Evolutionary conservation across 1,284 basidiomycete species (phyloP).

Genomic region (Sporisorium reilianum): DNA sequence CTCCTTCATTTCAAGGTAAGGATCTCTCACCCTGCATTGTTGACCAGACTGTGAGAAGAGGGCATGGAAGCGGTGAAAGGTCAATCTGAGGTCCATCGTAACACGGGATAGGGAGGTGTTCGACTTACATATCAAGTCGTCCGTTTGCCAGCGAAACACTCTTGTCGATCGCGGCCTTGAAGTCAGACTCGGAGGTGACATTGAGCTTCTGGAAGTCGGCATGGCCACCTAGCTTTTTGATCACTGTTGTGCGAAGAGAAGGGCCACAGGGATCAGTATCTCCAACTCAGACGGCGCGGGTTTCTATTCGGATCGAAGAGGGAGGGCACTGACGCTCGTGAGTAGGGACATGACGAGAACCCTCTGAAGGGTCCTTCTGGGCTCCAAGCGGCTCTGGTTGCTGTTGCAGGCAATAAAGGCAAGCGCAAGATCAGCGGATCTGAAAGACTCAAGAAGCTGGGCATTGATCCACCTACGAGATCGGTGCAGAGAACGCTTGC

Average conservation of each 20-base stretch:
- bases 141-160: slow-evolving; percentile 27
- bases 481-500: slow-evolving; percentile 48
- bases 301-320: neutral
- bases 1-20: no score
- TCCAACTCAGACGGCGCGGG: no score
- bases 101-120: no score
- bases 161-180: slow-evolving; percentile 32
- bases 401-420: neutral
- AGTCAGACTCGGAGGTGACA: slow-evolving; percentile 47
- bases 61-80: neutral
- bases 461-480: slow-evolving; percentile 1
- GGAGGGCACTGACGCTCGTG: slow-evolving; percentile 17
- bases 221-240: slow-evolving; percentile 37
- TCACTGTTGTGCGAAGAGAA: slow-evolving; percentile 18
- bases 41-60: slow-evolving; percentile 26
- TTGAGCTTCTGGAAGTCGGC: slow-evolving; percentile 49
- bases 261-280: no score
- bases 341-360: slow-evolving; percentile 35
- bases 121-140: slow-evolving; percentile 33
- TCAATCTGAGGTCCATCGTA: neutral
- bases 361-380: slow-evolving; percentile 7
- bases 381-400: slow-evolving; percentile 39
- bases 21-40: slow-evolving; percentile 22
- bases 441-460: neutral
- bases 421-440: neutral